Base-by-base conservation (phyloP, 495 filamentous ascomycete genomes). In the Amniculicola lignicola region DNA sequence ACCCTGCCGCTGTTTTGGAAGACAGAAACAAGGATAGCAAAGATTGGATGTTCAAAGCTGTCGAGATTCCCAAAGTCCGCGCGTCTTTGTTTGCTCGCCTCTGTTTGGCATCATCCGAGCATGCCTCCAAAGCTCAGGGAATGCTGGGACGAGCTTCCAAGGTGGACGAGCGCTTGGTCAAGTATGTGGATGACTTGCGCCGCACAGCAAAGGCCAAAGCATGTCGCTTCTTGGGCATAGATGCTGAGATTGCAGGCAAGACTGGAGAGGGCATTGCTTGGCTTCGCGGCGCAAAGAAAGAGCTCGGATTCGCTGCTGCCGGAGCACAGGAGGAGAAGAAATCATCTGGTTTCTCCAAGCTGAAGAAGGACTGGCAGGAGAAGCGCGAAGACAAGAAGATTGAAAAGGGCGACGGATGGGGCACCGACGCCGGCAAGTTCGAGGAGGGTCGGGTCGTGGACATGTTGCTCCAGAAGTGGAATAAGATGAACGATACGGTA, bases 31-130 rank as follows among this genome's bases (percentile, higher is more conserved):
- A 82, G 23, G 82, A 86, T 57, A 87, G 90, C 68, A 86, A 78
- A 28, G 90, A 94, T 60, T 96, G 90, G 90, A 95, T 95, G 89
- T 87, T 90, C 61, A 85, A 84, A 63, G 79, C 86, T 0, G 88
- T 90, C 11, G 83, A 88, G 45, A 87, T 95, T 22, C 88, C 89
- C 21, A 90, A 89, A 63, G 89, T 96, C 16, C 81, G 90, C 18
- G 92, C 89, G 0, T 81, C 91, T 63, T 74, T 97, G 3, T 95
- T 93, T 59, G 89, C 89, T 1, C 74, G 92, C 5, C 72, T 97
- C 12, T 98, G 91, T 68, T 76, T 97, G n/a, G 87, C 84, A 0
- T 81, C 85, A 0, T 75, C 77, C 0, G 85, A 87, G 37, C 85
- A 89, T 59, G 84, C 84, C 0, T 70, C 77, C 9, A 78, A 79